Percentiles rank a stretch among this genome's conserved stretches.
These are phyloP conservation scores for Hygrocybe coccinea DNA, from an alignment of 768 basidiomycete genomes.

Conservation along the genomic window DNA sequence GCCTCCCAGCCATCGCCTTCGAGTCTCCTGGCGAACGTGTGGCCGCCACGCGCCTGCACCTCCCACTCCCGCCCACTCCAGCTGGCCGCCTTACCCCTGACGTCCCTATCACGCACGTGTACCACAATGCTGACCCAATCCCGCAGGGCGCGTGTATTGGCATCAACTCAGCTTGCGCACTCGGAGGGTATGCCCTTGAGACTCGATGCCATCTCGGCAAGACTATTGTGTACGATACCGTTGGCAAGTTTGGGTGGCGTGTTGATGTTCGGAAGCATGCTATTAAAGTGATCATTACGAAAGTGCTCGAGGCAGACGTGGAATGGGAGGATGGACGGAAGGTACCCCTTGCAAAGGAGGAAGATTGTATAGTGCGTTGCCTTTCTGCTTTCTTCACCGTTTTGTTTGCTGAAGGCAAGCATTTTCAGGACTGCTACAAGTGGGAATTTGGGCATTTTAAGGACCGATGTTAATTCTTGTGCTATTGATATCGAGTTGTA, in stretches of 20 bases:
- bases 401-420: not conserved
- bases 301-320: constrained; percentile 47
- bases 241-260: constrained; percentile 72
- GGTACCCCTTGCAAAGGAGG: constrained; percentile 61
- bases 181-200: constrained; percentile 85
- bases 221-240: constrained; percentile 84
- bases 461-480: constrained; percentile 7
- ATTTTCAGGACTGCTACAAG: constrained; percentile 66
- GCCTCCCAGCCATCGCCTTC: constrained; percentile 84
- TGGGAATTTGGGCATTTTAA: constrained; percentile 63
- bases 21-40: constrained; percentile 77
- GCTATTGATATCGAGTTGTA: not conserved
- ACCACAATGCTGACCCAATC: constrained; percentile 91
- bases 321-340: constrained; percentile 48
- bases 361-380: constrained; percentile 53
- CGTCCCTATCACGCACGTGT: constrained; percentile 70
- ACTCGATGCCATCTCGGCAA: constrained; percentile 85
- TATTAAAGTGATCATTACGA: constrained; percentile 64
- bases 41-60: constrained; percentile 76
- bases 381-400: constrained; percentile 12
- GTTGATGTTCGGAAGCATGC: constrained; percentile 77
- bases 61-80: constrained; percentile 65
- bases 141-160: constrained; percentile 82
- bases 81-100: constrained; percentile 51
- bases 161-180: constrained; percentile 66